A percentile compares a stretch with the other conserved stretches of the same genome.
phyloP scores from a whole-genome alignment of 257 asterid genomes.

The Solanum piurae region DNA sequence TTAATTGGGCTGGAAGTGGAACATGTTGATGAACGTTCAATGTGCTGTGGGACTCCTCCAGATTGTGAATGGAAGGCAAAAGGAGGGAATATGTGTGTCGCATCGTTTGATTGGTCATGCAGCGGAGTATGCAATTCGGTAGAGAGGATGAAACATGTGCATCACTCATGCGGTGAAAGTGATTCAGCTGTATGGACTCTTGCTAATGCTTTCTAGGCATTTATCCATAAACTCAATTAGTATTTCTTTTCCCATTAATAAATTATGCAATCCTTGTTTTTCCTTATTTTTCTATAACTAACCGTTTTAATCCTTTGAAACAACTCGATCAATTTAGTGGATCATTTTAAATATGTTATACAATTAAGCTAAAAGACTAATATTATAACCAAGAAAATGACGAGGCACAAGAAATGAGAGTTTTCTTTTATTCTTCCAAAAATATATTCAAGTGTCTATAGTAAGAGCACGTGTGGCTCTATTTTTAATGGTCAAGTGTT shows the following conservation, averaged over 20 bases:
- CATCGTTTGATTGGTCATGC: conserved; percentile 81
- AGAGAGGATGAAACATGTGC: conserved; percentile 60
- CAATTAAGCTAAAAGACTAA: too few relatives aligned
- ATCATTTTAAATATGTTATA: background rate
- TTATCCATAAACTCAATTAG: background rate
- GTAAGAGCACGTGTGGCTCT: background rate
- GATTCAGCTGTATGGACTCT: conserved; percentile 52
- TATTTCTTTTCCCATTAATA: background rate
- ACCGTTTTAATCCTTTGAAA: too few relatives aligned
- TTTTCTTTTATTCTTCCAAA: background rate
- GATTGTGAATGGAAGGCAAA: conserved; percentile 45
- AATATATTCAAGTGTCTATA: background rate
- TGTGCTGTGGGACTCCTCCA: conserved; percentile 81
- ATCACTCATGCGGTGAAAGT: conserved; percentile 57
- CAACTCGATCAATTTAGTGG: too few relatives aligned
- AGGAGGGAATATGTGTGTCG: conserved; percentile 56
- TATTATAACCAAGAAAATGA: background rate
- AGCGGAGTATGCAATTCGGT: conserved; percentile 76
- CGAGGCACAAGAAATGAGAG: background rate
- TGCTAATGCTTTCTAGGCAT: background rate
- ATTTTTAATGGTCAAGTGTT: background rate
- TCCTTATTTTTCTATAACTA: background rate
- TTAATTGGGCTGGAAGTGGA: conserved; percentile 75
- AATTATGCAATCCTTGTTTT: background rate
- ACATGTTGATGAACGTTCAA: conserved; percentile 58